phyloP scores from a whole-genome alignment of 139 green algal species.

The Nannochloris sp. region DNA sequence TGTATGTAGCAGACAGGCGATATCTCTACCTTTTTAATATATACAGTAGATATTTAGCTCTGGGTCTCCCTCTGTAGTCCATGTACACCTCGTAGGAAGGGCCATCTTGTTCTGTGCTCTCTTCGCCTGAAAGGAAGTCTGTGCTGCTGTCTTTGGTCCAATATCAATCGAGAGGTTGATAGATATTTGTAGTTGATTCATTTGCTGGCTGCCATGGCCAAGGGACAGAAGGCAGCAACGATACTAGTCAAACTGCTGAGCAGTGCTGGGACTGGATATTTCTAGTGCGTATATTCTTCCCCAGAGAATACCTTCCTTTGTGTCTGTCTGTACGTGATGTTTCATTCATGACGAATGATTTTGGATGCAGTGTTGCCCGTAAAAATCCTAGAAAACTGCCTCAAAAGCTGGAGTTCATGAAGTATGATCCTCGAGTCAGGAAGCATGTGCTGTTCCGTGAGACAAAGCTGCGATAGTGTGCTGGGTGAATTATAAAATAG shows the following conservation, averaged over 20 bases:
- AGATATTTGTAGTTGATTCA: too few species aligned
- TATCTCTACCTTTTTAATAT: too few species aligned
- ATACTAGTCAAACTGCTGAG: conserved; percentile 67
- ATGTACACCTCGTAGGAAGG: too few species aligned
- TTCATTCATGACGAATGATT: background rate
- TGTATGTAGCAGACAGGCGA: too few species aligned
- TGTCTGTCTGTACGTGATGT: background rate
- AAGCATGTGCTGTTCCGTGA: conserved; percentile 72
- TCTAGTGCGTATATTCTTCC: conserved; percentile 19
- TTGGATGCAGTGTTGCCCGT: conserved; percentile 64
- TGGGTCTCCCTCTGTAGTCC: too few species aligned
- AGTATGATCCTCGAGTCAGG: conserved; percentile 67
- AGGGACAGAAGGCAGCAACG: conserved; percentile 35
- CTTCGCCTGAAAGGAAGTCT: too few species aligned
- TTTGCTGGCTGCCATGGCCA: background rate
- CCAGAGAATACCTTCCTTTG: background rate
- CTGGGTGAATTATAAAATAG: background rate
- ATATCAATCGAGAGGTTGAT: too few species aligned
- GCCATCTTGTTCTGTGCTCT: too few species aligned
- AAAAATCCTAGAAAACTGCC: conserved; percentile 62
- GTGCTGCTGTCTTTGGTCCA: too few species aligned
- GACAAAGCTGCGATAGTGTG: conserved; percentile 53
- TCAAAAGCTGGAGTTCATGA: conserved; percentile 59
- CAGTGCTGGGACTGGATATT: conserved; percentile 67
- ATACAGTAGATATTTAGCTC: too few species aligned